Evolutionary conservation across 257 asterid species (phyloP), one percentile per base, ranked within the genome.

Genomic region (Salvia hispanica): DNA sequence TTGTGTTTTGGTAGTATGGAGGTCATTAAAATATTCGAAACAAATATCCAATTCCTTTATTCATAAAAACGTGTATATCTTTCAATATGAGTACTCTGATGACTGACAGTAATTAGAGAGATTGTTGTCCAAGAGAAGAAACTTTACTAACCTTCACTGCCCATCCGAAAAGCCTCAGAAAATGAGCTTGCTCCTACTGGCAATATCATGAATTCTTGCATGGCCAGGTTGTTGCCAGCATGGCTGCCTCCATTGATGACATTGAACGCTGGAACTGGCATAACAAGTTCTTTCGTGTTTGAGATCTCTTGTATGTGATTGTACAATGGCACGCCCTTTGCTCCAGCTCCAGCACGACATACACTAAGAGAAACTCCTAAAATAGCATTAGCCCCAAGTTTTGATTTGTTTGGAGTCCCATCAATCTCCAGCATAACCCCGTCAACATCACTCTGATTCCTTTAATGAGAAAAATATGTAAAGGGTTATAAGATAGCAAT

Each of bases 181-280:
- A 93, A 93, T 5, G 96, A 55, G 73, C 85, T 47, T 31, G 99
- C 99, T 71, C 99, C 99, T 3, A 93, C 97, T 5, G 99, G 99
- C 56, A 93, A 76, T 63, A 93, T 90, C 99, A 93, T 93, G 73
- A 93, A 93, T 69, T 93, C 99, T 71, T 93, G 97, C 97, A 93
- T 93, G 48, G 99, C 99, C 71, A 93, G 74, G 79, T 93, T 93
- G 82, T 90, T 93, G 14, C 99, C 99, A 66, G 99, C 99, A 71
- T 93, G 99, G 82, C 99, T 93, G 62, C 99, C 99, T 51, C 99
- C 99, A 63, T 93, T 93, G 5, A 93, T 93, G 4, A 93, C 99
- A 64, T 93, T 93, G 85, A 94, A 91, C 15, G 99, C 97, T 2
- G 97, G 99, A 50, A 94, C 99, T 2, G 99, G 99, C 99, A 94